Base-by-base conservation (phyloP, 352 stramenopile species). In the Phytopythium montanum region DNA sequence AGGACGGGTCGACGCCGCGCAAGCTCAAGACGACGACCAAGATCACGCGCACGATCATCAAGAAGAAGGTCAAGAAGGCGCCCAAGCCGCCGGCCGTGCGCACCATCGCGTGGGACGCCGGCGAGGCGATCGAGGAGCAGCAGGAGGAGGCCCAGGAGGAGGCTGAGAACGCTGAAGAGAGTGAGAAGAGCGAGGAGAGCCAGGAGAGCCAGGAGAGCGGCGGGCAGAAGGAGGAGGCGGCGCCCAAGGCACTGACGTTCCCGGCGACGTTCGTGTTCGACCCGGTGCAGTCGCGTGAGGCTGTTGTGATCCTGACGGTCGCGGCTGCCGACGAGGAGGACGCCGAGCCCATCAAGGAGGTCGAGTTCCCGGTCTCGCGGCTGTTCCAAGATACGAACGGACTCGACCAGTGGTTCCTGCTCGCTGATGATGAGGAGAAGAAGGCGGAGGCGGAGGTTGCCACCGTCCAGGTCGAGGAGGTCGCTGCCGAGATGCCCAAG, bases 211-310 rank as follows among this genome's bases (percentile, higher is more conserved):
- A n/a, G n/a, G 54, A 68, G 19, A 21, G 19, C 25, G 38, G 36
- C 25, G 44, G 67, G 12, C 45, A 64, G 5, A 53, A 42, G 23
- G 54, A 56, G 34, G 59, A 62, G 31, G 42, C 60, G 29, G 33
- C 21, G 0, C 49, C 48, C 28, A 45, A 53, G 21, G 31, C 60
- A 42, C 42, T 69, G 8, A 61, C 65, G 25, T 85, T 93, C 63
- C 85, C 83, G 13, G 75, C 72, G 13, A 84, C 73, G 31, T 89
- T 95, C 45, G 78, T 89, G 46, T 95, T 93, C 54, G 85, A 95
- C 58, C 81, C 78, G 0, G 79, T 95, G 64, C 85, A 92, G 64
- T 92, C 84, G 39, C 83, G 83, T 25, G 85, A 95, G 64, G 83
- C 85, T 19, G 65, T 92, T 5, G 79, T 92, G 67, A 88, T 69